phyloP scores from a whole-genome alignment of 352 stramenopile genomes.

The Pythium guiyangense region DNA sequence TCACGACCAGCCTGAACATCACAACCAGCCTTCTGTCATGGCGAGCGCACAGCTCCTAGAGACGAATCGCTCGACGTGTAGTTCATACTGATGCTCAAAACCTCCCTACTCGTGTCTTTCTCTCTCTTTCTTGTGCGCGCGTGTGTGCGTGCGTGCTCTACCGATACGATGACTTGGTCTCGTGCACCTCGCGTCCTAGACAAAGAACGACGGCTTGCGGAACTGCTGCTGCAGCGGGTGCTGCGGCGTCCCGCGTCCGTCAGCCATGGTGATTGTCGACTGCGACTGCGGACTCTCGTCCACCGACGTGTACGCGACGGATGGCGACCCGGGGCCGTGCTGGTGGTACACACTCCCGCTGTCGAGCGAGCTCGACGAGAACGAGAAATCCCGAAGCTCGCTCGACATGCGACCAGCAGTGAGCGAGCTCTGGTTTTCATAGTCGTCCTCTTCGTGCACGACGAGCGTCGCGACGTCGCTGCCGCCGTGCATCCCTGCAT shows the following conservation, averaged over 20 bases:
- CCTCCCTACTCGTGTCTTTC: no score
- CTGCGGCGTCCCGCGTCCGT: constrained; percentile 4
- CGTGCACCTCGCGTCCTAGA: constrained; percentile 17
- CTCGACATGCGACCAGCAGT: constrained; percentile 19
- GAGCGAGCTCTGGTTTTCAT: constrained; percentile 15
- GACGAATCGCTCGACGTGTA: no score
- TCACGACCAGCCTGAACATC: no score
- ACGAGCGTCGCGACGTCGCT: constrained; percentile 18
- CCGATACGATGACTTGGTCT: no score
- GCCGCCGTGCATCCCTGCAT: not conserved
- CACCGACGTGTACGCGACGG: constrained; percentile 59
- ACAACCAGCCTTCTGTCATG: no score
- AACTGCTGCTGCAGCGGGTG: constrained; percentile 7
- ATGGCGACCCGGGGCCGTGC: constrained; percentile 41
- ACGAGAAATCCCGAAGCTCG: constrained; percentile 37
- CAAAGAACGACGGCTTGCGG: constrained; percentile 52
- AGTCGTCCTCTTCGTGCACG: constrained; percentile 15
- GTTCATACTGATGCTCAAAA: no score
- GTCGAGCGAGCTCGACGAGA: constrained; percentile 41
- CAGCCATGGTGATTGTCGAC: constrained; percentile 9
- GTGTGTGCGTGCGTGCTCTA: no score
- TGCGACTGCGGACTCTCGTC: constrained; percentile 44
- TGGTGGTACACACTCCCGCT: constrained; percentile 29
- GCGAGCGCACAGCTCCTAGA: no score
- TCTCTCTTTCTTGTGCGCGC: no score